Evolutionary conservation across 2,329 filamentous ascomycete genomes (phyloP).

Genomic region (Fusarium decemcellulare): DNA sequence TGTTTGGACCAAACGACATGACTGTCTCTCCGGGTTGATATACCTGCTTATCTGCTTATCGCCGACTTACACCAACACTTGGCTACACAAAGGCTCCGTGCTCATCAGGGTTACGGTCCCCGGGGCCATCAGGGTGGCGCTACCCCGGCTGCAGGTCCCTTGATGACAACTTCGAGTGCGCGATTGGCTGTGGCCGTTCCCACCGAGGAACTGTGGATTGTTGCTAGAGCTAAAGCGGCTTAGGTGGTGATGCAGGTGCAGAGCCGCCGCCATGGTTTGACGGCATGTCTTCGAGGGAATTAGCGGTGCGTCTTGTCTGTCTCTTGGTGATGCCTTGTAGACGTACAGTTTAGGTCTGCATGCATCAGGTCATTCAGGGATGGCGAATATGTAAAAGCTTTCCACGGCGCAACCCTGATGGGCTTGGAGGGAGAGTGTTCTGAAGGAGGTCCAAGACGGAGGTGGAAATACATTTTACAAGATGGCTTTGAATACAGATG

Average conservation of each 20-base stretch:
- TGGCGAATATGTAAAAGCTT: too few species aligned
- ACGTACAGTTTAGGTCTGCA: neutral
- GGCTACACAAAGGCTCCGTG: conserved; percentile 7
- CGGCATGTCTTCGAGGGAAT: neutral
- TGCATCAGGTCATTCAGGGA: neutral
- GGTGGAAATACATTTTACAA: neutral
- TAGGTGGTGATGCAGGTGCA: conserved; percentile 17
- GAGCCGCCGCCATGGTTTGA: conserved; percentile 19
- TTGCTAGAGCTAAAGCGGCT: neutral
- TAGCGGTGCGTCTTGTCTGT: too few species aligned
- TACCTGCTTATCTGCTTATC: conserved; percentile 10
- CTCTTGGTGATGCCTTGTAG: too few species aligned
- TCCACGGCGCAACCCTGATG: too few species aligned
- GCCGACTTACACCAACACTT: conserved; percentile 10
- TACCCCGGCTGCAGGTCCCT: conserved; percentile 9
- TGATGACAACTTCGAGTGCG: conserved; percentile 28
- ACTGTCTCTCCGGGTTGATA: neutral
- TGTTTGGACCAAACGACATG: neutral
- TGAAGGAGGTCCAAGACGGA: neutral
- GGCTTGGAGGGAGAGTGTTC: too few species aligned
- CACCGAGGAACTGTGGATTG: neutral
- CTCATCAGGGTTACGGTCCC: conserved; percentile 38
- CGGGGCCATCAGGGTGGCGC: conserved; percentile 39
- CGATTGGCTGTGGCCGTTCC: conserved; percentile 19
- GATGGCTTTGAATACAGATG: neutral